phyloP scores from a whole-genome alignment of 2,329 filamentous ascomycete genomes.

The Annulohypoxylon truncatum region DNA sequence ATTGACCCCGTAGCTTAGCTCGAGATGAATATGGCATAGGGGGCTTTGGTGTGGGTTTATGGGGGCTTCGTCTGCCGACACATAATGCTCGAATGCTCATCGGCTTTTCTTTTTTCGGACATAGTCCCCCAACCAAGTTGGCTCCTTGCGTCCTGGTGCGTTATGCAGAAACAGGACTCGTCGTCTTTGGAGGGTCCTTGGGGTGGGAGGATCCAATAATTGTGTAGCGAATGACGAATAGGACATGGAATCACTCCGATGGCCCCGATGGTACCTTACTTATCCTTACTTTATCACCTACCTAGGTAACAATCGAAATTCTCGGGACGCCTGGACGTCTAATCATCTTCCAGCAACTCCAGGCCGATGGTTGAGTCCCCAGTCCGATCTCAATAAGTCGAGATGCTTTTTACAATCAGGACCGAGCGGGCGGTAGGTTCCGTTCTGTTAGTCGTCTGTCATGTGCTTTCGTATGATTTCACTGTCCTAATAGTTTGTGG shows the following conservation, averaged over 20 bases:
- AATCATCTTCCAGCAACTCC: conserved; percentile 8
- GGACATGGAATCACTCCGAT: conserved; percentile 9
- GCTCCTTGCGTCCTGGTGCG: conserved; percentile 37
- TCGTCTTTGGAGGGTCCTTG: conserved; percentile 1
- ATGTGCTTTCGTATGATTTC: not conserved
- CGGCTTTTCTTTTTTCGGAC: conserved; percentile 29
- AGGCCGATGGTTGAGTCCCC: not conserved
- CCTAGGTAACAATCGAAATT: conserved; percentile 15
- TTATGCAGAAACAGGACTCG: conserved; percentile 28
- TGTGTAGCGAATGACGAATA: conserved; percentile 25
- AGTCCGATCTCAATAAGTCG: conserved; percentile 21
- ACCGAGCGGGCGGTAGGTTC: conserved; percentile 12
- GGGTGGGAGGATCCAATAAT: conserved; percentile 15
- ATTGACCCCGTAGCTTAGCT: conserved; percentile 1
- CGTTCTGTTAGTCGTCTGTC: conserved; percentile 1
- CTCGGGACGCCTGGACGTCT: not conserved
- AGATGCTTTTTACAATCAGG: conserved; percentile 21
- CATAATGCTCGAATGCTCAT: conserved; percentile 5
- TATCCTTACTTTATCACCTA: conserved; percentile 16
- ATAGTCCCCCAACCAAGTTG: conserved; percentile 6
- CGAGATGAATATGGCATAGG: not conserved
- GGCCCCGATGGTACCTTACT: conserved; percentile 22
- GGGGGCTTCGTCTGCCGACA: conserved; percentile 6
- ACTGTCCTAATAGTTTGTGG: not conserved
- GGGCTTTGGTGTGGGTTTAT: not conserved